Conservation (phyloP, 2,329 filamentous ascomycete species). For the Dactylellina parvicollis region DNA sequence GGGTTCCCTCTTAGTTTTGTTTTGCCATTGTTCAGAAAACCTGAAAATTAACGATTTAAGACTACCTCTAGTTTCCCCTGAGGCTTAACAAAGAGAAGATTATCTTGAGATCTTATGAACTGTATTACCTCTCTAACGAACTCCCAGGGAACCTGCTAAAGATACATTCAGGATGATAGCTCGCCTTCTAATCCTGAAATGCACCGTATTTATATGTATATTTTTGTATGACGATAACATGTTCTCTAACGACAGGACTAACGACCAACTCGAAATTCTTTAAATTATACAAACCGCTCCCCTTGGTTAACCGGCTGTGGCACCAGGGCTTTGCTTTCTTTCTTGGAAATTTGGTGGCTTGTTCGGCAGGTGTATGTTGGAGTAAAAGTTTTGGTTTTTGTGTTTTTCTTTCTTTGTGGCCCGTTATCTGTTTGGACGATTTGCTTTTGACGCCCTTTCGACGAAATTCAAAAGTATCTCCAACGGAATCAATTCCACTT, state of each 20-base stretch:
- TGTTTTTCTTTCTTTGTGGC: neutral
- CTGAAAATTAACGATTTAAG: neutral
- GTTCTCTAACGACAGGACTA: neutral
- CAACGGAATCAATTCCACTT: neutral
- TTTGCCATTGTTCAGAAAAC: neutral
- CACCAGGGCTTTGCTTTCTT: too few species aligned
- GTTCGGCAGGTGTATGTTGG: neutral
- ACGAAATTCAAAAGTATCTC: neutral
- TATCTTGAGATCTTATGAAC: constrained; percentile 22
- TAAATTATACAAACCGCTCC: too few species aligned
- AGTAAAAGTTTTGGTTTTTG: neutral
- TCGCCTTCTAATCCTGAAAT: neutral
- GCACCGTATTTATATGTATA: neutral
- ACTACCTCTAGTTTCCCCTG: neutral
- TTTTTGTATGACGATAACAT: neutral
- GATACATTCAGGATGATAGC: neutral
- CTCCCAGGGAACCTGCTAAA: neutral
- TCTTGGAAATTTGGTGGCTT: neutral
- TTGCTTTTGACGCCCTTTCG: neutral
- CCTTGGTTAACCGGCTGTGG: neutral
- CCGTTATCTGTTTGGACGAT: neutral
- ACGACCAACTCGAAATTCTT: too few species aligned
- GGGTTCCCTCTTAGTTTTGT: neutral
- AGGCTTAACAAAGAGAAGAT: neutral
- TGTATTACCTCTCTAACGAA: constrained; percentile 6